Evolutionary conservation across 352 stramenopile species (phyloP), one percentile per base, ranked within the genome.

Genomic region (Saprolegnia parasitica): DNA sequence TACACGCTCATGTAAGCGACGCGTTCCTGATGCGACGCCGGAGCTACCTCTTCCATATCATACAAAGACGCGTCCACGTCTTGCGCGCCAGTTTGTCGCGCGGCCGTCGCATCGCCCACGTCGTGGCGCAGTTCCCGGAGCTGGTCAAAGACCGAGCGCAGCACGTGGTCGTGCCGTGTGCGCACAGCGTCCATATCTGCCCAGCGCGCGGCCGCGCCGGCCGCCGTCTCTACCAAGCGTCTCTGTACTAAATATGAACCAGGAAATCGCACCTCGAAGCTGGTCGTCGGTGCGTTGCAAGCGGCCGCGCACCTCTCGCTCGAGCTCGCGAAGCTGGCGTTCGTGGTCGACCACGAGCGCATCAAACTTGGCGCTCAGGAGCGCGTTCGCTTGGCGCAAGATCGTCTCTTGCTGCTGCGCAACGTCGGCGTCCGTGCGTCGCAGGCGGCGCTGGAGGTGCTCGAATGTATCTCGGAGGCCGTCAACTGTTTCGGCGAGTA

Each of bases 401-500:
- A 49, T 49, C 1, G 8, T 5, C 20, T 56, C 39, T 18, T 65
- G 32, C 24, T 65, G 18, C 11, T 65, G 35, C 9, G 37, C 42
- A 11, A 67, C 23, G 11, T 29, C 40, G 1, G 37, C 23, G 40
- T 67, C 40, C 24, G 45, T 56, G 5, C 39, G 39, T 24, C 26
- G 42, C 40, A 56, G 23, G 18, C 54, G 58, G 11, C 21, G 16
- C 13, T 55, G 37, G 1, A 42, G 49, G 24, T 55, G n/a, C 20
- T 56, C 20, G 9, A 67, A 21, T 9, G 40, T 4, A 23, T 55
- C 42, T 5, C 32, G 20, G 5, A 67, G n/a, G 2, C 29, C 37
- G 56, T 67, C 58, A 11, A 67, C 58, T 42, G 52, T 16, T n/a
- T 55, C 21, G n/a, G 35, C 58, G 9, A 67, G 40, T 16, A 37